These are phyloP conservation scores for Mycena filopes DNA, from an alignment of 768 basidiomycete species.

Conservation along the genomic window DNA sequence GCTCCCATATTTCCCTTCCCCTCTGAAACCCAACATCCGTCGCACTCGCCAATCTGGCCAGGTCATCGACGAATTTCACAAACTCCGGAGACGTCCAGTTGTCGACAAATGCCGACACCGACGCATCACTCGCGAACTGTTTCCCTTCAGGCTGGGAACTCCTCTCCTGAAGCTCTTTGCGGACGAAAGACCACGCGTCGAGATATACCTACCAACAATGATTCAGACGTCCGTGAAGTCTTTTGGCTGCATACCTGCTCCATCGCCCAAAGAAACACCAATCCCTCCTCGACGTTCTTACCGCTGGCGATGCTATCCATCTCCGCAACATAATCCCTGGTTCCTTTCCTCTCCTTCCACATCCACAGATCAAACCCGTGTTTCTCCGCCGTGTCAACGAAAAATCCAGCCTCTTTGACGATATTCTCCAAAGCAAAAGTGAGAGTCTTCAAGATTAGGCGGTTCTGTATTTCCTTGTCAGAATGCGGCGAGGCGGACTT, in stretches of 20 bases:
- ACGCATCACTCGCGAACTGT: conserved; percentile 31
- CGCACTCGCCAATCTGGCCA: conserved; percentile 59
- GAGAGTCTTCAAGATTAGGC: conserved; percentile 58
- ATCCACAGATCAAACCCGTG: conserved; percentile 57
- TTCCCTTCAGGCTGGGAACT: conserved; percentile 7
- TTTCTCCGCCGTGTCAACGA: conserved; percentile 58
- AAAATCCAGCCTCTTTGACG: conserved; percentile 67
- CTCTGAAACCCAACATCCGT: conserved; percentile 49
- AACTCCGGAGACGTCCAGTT: conserved; percentile 74
- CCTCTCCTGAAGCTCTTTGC: conserved; percentile 29
- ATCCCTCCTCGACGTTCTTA: conserved; percentile 65
- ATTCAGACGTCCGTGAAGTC: neutral
- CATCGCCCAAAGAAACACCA: conserved; percentile 85
- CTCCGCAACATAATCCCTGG: conserved; percentile 77
- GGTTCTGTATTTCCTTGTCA: conserved; percentile 48
- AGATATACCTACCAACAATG: conserved; percentile 64
- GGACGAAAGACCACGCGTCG: conserved; percentile 71
- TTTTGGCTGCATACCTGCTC: conserved; percentile 61
- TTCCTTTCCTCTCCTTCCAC: conserved; percentile 67
- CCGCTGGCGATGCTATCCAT: conserved; percentile 64
- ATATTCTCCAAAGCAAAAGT: conserved; percentile 67
- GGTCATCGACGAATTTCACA: conserved; percentile 59
- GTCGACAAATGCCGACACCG: conserved; percentile 60
- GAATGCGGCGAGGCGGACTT: conserved; percentile 44
- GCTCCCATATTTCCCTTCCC: conserved; percentile 64